Base-by-base conservation (phyloP, 768 basidiomycete genomes). In the Mycena crocata region DNA sequence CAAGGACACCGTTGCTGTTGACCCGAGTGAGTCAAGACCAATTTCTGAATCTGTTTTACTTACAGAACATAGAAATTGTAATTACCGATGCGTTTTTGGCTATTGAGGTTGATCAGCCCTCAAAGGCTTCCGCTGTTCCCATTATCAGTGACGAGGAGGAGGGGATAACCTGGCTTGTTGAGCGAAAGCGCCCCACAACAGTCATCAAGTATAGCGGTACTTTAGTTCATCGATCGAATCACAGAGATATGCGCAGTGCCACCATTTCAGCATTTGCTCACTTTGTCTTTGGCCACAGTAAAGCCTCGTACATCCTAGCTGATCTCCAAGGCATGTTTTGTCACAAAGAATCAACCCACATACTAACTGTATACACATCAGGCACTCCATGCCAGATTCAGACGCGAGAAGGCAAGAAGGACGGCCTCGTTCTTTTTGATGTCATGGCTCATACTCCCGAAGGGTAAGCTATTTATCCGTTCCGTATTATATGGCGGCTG, bases 181-280 rank as follows among this genome's bases (percentile, higher is more conserved):
- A 58, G 28, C 57, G 32, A 6, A 30, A 46, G 13, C 28, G 57
- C 3, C 57, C 44, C 12, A 35, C 32, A 17, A 57, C 26, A 6
- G 56, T 57, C 5, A 57, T 42, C 40, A 57, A 57, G 26, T 57
- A 7, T 34, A 58, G 44, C 21, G 57, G 57, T 8, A 58, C 57
- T 35, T 45, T 58, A 24, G 57, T 58, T 21, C 57, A 58, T 24
- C 32, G 30, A 3, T 58, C 57, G 5, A 32, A 21, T 6, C 44
- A 24, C 23, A n/a, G 26, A 35, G 57, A 58, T 48, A 32, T 58
- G 21, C 23, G 44, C 19, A 34, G 31, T 15, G 17, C 35, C 32
- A 58, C 44, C 15, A 35, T 58, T 23, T 58, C 15, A 24, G 57
- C 57, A 12, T 58, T 58, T 35, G 45, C 57, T 1, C 57, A 58